A percentile compares a stretch with the other conserved stretches of the same genome.
phyloP scores from a whole-genome alignment of 495 filamentous ascomycete genomes.

The Talaromyces trachyspermus region DNA sequence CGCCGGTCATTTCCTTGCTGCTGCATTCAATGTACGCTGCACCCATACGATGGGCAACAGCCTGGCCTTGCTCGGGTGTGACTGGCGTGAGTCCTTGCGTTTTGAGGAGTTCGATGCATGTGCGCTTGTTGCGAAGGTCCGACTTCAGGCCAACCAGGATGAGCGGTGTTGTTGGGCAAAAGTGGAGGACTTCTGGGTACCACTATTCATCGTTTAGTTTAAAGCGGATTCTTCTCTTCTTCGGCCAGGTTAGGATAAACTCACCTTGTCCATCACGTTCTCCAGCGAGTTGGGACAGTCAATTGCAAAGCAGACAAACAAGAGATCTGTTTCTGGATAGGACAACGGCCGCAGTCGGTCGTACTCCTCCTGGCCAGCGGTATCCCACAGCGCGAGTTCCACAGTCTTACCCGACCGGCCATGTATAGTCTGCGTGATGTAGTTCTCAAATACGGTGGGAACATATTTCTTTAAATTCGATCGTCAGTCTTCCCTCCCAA shows the following conservation, averaged over 20 bases:
- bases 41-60: slow-evolving; percentile 85
- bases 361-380: slow-evolving; percentile 97
- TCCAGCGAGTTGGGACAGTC: slow-evolving; percentile 97
- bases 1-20: slow-evolving; percentile 91
- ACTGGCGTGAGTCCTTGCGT: slow-evolving; percentile 95
- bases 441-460: slow-evolving; percentile 98
- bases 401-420: slow-evolving; percentile 82
- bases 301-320: slow-evolving; percentile 98
- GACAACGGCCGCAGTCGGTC: slow-evolving; percentile 91
- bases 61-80: slow-evolving; percentile 78
- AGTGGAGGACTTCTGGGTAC: slow-evolving; percentile 98
- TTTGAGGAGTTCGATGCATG: slow-evolving; percentile 95
- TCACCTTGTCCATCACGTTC: slow-evolving; percentile 97
- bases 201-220: slow-evolving; percentile 60
- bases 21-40: slow-evolving; percentile 96
- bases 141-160: slow-evolving; percentile 95
- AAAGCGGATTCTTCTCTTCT: too few species aligned
- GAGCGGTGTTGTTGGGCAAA: slow-evolving; percentile 93
- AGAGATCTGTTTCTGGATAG: slow-evolving; percentile 93
- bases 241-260: too few species aligned
- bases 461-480: slow-evolving; percentile 79
- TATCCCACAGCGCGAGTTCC: slow-evolving; percentile 97
- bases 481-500: neutral
- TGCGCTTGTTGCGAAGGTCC: slow-evolving; percentile 86
- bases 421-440: slow-evolving; percentile 93